Evolutionary conservation across 2,329 filamentous ascomycete species (phyloP).

Genomic region (Aspergillus versicolor): DNA sequence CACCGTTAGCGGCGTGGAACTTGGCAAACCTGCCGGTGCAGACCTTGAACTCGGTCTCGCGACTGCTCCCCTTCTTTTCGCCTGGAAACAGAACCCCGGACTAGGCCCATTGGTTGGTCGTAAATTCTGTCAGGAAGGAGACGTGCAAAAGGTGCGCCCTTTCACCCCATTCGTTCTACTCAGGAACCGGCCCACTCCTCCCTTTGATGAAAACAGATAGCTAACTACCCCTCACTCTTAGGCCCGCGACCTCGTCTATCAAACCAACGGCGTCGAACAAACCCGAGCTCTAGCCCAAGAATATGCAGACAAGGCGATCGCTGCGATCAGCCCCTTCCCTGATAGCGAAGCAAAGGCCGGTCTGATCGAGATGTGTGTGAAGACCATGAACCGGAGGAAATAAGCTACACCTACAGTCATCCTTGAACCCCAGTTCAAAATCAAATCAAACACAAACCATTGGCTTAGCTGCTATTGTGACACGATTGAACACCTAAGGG

Average conservation of each 20-base stretch:
- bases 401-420: constrained; percentile 40
- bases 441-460: neutral
- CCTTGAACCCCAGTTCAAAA: neutral
- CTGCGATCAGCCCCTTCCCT: constrained; percentile 80
- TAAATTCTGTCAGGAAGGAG: constrained; percentile 81
- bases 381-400: constrained; percentile 85
- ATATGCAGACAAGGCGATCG: constrained; percentile 83
- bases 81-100: constrained; percentile 86
- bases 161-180: neutral
- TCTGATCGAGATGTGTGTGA: constrained; percentile 88
- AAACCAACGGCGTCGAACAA: constrained; percentile 86
- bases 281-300: constrained; percentile 87
- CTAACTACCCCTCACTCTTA: constrained; percentile 39
- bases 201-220: neutral
- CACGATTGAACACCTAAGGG: neutral
- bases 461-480: neutral
- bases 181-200: neutral
- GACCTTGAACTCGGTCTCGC: constrained; percentile 91
- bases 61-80: constrained; percentile 90
- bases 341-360: constrained; percentile 94
- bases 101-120: constrained; percentile 85
- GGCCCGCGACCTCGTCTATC: constrained; percentile 81
- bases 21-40: constrained; percentile 93
- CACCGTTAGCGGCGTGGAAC: constrained; percentile 76
- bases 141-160: constrained; percentile 74